Evolutionary conservation across 2,329 filamentous ascomycete species (phyloP), one percentile per base, ranked within the genome.

Genomic region (Neoarthrinium moseri): DNA sequence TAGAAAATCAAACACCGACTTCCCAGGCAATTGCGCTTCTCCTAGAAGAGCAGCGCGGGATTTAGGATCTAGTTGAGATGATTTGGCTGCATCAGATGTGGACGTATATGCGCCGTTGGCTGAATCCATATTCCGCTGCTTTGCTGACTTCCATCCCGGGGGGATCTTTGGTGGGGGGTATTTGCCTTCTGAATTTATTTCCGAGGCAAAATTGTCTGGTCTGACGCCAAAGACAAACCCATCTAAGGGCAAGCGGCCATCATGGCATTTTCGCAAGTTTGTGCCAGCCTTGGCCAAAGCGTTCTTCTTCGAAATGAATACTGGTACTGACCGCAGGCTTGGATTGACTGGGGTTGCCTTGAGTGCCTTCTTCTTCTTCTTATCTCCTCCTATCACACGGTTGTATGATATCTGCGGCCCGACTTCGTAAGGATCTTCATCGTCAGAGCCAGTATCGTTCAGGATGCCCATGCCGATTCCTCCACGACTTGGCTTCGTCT

Each of bases 1-100:
- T 53, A 99, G 78, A 65, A 88, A 99, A 67, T 97, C 91, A 64
- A 97, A 99, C 3, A 99, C 84, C 0, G 94, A 97, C 69, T 97
- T 96, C 1, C 90, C 89, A 0, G 91, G 91, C 1, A 97, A 72
- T 27, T 82, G 79, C 30, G 81, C 75, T 68, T 96, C 92, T 27
- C 91, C 91, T 1, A 97, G 75, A 1, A 95, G 74, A 4, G 83
- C 83, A 11, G 91, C 91, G 51, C 94, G 83, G 33, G 86, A 75
- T 59, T 82, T 85, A 1, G 89, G 84, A 61, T 95, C 83, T 7
- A 95, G 75, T 1, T 75, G 81, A 0, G 89, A 94, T 2, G 81
- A 73, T 64, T 86, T 91, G 7, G 91, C 90, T 2, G 87, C 87
- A 48, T 94, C 88, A 29, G 87, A 76, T 2, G 86, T 81, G 5